Percentiles rank a stretch among this genome's conserved stretches.
These are phyloP conservation scores for Angomonas ambiguus DNA, from an alignment of 208 protist species.

Conservation along the genomic window DNA sequence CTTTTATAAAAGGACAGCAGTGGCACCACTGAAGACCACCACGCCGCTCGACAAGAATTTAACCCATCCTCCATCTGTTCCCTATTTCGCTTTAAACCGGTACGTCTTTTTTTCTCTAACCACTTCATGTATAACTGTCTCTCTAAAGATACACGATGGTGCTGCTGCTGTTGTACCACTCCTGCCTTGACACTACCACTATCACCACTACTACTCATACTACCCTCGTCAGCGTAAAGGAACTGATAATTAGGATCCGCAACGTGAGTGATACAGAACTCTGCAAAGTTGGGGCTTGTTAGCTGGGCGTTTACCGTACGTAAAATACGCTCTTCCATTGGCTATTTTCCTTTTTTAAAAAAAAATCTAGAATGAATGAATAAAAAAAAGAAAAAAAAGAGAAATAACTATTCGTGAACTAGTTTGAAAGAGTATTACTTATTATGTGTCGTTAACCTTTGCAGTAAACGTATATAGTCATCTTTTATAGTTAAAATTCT, in stretches of 20 bases:
- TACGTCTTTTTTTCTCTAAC: not conserved
- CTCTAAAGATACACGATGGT: too few relatives aligned
- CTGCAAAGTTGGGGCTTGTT: not conserved
- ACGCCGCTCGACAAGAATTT: too few relatives aligned
- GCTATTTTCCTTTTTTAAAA: not conserved
- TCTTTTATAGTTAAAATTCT: not conserved
- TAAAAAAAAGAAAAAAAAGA: slow-evolving; percentile 8
- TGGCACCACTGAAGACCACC: too few relatives aligned
- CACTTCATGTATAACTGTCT: not conserved
- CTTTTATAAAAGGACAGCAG: too few relatives aligned
- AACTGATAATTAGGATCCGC: not conserved
- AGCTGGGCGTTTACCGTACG: not conserved
- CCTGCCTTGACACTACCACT: too few relatives aligned
- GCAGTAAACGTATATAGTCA: not conserved
- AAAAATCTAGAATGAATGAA: not conserved
- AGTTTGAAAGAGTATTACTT: not conserved
- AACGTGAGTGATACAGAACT: not conserved
- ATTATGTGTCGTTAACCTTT: not conserved
- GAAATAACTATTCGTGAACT: not conserved
- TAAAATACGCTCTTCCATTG: not conserved
- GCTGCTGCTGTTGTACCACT: too few relatives aligned
- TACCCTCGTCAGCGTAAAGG: not conserved
- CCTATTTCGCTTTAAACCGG: too few relatives aligned
- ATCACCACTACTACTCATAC: not conserved
- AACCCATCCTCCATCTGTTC: too few relatives aligned